Evolutionary conservation across 2,329 filamentous ascomycete species (phyloP).

Genomic region (Clathrospora elynae): DNA sequence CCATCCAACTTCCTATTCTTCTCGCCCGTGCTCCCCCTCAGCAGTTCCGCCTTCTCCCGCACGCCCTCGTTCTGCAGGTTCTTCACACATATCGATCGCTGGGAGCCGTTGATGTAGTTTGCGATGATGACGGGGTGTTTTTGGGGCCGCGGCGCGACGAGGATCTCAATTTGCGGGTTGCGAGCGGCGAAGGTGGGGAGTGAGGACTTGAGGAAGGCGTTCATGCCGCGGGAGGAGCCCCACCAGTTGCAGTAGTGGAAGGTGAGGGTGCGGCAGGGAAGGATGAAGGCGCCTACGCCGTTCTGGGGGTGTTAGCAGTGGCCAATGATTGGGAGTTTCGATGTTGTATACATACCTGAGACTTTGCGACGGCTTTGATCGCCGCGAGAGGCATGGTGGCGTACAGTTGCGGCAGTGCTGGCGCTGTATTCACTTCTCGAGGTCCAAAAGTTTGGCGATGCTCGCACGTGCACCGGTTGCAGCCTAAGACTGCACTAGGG

Average conservation of each 20-base stretch:
- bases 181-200: slow-evolving; percentile 77
- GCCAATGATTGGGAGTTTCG: background rate
- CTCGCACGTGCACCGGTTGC: slow-evolving; percentile 33
- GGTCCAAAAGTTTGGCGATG: slow-evolving; percentile 24
- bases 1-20: slow-evolving; percentile 64
- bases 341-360: slow-evolving; percentile 55
- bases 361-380: slow-evolving; percentile 60
- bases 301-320: slow-evolving; percentile 64
- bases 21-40: slow-evolving; percentile 76
- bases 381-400: slow-evolving; percentile 55
- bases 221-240: slow-evolving; percentile 92
- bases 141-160: slow-evolving; percentile 84
- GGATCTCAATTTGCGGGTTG: slow-evolving; percentile 90
- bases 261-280: slow-evolving; percentile 94
- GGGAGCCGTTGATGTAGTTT: slow-evolving; percentile 87
- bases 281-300: slow-evolving; percentile 93
- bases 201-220: slow-evolving; percentile 78
- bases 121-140: slow-evolving; percentile 89
- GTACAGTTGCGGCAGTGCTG: slow-evolving; percentile 21
- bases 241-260: slow-evolving; percentile 98
- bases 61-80: slow-evolving; percentile 84
- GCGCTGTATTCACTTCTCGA: slow-evolving; percentile 7
- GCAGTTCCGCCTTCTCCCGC: slow-evolving; percentile 73
- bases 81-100: slow-evolving; percentile 85
- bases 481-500: slow-evolving; percentile 31